Base-by-base conservation (phyloP, 306 rosid species). In the Corylus avellana region DNA sequence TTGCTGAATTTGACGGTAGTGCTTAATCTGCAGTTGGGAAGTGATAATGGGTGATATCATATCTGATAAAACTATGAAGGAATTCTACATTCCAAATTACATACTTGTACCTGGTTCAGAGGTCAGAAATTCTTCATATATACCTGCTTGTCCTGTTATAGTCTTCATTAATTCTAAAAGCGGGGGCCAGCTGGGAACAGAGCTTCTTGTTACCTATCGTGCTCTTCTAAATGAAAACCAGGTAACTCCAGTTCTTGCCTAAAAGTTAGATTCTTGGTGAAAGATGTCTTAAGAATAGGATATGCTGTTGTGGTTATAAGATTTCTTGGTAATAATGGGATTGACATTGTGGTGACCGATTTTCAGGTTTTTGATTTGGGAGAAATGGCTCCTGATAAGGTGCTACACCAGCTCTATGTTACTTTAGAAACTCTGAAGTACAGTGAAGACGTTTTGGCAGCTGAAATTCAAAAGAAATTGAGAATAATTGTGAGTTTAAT, bases 101-200 rank as follows among this genome's bases (percentile, higher is more conserved):
- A 81, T 92, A 80, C 83, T 94, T 18, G 72, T 80, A 35, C 69
- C 89, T 0, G 93, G 89, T 63, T 62, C 81, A 3, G 84, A 80
- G 78, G 49, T 39, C 44, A 58, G 7, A 11, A 50, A 79, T 61
- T 59, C 29, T 70, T 68, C 80, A 7, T 71, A 75, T 70, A 42
- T 84, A 14, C 98, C 98, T 14, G 68, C 81, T 0, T 92, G 97
- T 77, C 98, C 98, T 1, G 94, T 92, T n/a, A 51, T 94, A 69
- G 97, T 91, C 70, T 92, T 94, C 83, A 89, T 94, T 13, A 94
- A 94, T 75, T 56, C 90, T 58, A 94, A 77, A 83, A 94, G 98
- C 75, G 97, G 98, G 20, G 98, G 97, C 51, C 98, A 92, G 93
- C 92, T 92, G 77, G 98, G 98, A 51, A 91, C 91, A 29, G 97